A percentile compares a stretch with the other conserved stretches of the same genome.
Evolutionary conservation across 192 early-diverging fungal species (phyloP).

Genomic region (Thamnidium elegans): DNA sequence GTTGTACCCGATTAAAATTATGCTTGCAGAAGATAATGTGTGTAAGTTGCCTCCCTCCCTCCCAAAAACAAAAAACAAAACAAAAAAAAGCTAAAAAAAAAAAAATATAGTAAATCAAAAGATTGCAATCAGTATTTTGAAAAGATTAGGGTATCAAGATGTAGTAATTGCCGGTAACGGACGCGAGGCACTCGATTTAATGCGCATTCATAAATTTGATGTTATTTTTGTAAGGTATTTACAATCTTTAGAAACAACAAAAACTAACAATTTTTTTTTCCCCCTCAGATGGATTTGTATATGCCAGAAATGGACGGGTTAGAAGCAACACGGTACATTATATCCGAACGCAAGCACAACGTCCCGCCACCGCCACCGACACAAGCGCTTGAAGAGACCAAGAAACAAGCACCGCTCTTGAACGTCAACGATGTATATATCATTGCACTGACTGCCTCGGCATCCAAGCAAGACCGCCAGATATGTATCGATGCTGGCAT

Average conservation of each 20-base stretch:
- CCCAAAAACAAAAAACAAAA: background rate
- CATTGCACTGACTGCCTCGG: conserved; percentile 54
- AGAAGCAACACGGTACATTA: conserved; percentile 34
- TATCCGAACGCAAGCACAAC: conserved; percentile 18
- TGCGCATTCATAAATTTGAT: conserved; percentile 44
- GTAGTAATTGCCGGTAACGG: conserved; percentile 51
- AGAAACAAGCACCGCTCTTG: conserved; percentile 5
- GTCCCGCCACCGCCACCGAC: background rate
- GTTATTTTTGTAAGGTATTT: too few species aligned
- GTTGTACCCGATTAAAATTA: conserved; percentile 30
- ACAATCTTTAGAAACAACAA: too few species aligned
- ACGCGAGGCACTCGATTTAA: conserved; percentile 43
- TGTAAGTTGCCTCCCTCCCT: conserved; percentile 19
- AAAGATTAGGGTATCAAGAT: conserved; percentile 45
- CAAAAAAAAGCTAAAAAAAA: too few species aligned
- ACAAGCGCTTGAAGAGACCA: background rate
- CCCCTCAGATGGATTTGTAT: conserved; percentile 46
- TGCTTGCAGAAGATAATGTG: conserved; percentile 41
- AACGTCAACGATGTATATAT: conserved; percentile 46
- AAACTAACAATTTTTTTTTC: conserved; percentile 11
- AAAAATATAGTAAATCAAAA: conserved; percentile 46
- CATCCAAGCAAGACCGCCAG: conserved; percentile 46
- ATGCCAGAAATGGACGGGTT: conserved; percentile 45
- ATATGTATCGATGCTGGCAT: conserved; percentile 55
- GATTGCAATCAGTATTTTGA: conserved; percentile 51